Percentiles rank a stretch among this genome's conserved stretches.
phyloP scores from a whole-genome alignment of 2,329 filamentous ascomycete genomes.

The Scedosporium minutisporum region DNA sequence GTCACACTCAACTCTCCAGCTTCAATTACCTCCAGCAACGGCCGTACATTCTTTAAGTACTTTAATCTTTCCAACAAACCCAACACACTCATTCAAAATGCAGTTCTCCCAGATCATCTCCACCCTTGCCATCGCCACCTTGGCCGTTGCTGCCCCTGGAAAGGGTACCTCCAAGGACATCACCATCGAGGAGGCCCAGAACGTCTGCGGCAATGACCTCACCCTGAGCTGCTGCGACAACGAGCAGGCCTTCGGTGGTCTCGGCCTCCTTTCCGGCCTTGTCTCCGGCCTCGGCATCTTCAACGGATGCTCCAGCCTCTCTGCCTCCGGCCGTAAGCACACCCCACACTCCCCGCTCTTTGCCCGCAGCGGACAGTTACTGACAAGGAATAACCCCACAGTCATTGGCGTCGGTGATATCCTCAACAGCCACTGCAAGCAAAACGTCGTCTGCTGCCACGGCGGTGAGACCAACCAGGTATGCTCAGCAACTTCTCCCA shows the following conservation, averaged over 20 bases:
- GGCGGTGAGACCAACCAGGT: background rate
- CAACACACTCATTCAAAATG: background rate
- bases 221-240: background rate
- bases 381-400: background rate
- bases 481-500: background rate
- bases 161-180: background rate
- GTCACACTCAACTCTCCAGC: background rate
- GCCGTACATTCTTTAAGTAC: background rate
- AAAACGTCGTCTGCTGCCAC: background rate
- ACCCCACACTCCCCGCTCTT: background rate
- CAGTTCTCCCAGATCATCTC: background rate
- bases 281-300: background rate
- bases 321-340: background rate
- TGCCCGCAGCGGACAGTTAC: background rate
- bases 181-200: background rate
- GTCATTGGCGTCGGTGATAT: background rate
- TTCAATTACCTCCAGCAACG: background rate
- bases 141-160: background rate
- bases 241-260: background rate
- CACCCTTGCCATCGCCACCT: background rate
- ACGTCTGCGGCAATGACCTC: background rate
- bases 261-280: background rate
- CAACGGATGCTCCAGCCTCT: background rate
- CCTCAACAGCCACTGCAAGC: background rate
- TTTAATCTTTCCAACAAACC: background rate